Conservation (phyloP, 2,329 filamentous ascomycete species). For the Apiospora phragmitis region DNA sequence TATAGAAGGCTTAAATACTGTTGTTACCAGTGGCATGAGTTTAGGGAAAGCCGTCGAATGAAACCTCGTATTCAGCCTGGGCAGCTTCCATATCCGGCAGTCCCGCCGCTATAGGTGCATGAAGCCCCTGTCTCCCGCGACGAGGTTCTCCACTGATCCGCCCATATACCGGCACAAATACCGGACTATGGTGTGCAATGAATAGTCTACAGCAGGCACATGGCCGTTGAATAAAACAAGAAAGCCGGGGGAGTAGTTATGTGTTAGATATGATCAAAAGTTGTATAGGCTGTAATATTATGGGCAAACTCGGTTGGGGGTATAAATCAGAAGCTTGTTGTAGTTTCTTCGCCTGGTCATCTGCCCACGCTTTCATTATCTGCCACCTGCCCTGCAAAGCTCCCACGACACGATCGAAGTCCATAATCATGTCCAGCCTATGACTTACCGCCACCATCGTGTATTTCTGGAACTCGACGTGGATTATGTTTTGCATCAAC, state of each 20-base stretch:
- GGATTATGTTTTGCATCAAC: constrained; percentile 33
- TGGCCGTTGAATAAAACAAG: neutral
- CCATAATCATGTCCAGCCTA: constrained; percentile 44
- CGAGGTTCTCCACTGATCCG: neutral
- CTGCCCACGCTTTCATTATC: too few relatives aligned
- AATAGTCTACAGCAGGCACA: neutral
- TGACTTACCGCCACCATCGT: constrained; percentile 53
- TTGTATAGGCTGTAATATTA: neutral
- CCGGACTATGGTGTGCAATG: neutral
- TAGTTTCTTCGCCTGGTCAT: neutral
- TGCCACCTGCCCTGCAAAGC: constrained; percentile 5
- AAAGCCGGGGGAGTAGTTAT: neutral
- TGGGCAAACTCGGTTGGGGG: neutral
- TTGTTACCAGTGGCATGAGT: neutral
- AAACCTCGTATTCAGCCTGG: neutral
- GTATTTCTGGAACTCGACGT: constrained; percentile 37
- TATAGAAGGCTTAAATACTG: neutral
- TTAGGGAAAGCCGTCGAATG: neutral
- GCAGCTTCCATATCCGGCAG: neutral
- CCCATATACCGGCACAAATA: neutral
- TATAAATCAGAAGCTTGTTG: neutral
- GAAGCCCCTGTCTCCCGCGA: neutral
- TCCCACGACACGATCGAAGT: constrained; percentile 46
- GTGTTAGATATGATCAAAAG: neutral
- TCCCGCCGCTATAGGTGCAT: neutral